Evolutionary conservation across 768 basidiomycete species (phyloP).

Genomic region (Suillus paluster): DNA sequence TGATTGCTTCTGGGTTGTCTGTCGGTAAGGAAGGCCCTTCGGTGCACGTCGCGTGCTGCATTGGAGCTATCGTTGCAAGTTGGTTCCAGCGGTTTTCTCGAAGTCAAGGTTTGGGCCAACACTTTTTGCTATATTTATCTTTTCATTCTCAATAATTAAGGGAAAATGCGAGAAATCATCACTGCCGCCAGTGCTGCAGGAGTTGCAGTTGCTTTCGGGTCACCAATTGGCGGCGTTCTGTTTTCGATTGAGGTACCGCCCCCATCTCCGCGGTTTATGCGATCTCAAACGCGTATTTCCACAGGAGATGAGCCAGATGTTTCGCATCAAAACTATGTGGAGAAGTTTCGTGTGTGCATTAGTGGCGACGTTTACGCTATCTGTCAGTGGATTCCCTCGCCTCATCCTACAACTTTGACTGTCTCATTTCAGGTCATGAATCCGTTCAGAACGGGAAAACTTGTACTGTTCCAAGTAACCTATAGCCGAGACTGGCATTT

Average conservation of each 20-base stretch:
- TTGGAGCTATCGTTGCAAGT: constrained; percentile 89
- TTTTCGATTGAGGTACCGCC: constrained; percentile 91
- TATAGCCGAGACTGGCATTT: constrained; percentile 99
- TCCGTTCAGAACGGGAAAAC: constrained; percentile 96
- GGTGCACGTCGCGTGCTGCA: constrained; percentile 95
- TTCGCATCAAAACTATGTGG: constrained; percentile 99
- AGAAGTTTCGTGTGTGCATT: constrained; percentile 96
- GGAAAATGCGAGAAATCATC: constrained; percentile 87
- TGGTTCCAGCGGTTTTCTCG: constrained; percentile 80
- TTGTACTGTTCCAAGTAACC: constrained; percentile 97
- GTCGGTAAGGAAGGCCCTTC: constrained; percentile 99
- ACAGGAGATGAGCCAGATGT: constrained; percentile 98
- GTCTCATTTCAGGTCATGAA: constrained; percentile 80
- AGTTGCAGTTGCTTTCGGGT: constrained; percentile 97
- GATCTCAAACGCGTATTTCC: constrained; percentile 6
- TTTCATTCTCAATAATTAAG: constrained; percentile 38
- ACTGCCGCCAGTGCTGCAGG: constrained; percentile 97
- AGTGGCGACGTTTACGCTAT: constrained; percentile 93
- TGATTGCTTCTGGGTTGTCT: constrained; percentile 95
- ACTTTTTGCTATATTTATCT: constrained; percentile 5
- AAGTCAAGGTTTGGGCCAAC: constrained; percentile 73
- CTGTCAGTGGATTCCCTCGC: constrained; percentile 59
- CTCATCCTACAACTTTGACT: constrained; percentile 19
- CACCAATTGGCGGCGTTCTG: constrained; percentile 95
- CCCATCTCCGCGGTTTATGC: not conserved